These are phyloP conservation scores for Aspergillus sp. DNA, from an alignment of 2,329 filamentous ascomycete species.

Conservation along the genomic window DNA sequence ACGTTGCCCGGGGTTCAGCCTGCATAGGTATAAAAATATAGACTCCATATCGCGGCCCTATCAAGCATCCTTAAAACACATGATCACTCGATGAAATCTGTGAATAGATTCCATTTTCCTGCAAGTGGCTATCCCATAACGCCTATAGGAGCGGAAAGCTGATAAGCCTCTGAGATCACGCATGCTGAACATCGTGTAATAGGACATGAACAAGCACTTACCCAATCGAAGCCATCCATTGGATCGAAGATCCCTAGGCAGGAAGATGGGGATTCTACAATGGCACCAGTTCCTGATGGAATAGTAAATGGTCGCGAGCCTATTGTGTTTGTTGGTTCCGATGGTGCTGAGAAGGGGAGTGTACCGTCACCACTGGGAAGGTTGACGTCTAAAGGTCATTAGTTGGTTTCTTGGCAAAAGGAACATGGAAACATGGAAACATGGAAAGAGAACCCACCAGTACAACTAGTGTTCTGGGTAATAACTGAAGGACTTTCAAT, in stretches of 20 bases:
- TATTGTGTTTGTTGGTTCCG: neutral
- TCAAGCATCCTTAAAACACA: neutral
- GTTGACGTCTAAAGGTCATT: neutral
- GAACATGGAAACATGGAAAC: neutral
- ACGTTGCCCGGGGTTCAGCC: neutral
- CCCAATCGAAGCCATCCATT: neutral
- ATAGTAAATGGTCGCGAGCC: neutral
- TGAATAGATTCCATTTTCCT: neutral
- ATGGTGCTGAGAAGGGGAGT: neutral
- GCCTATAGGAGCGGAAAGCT: neutral
- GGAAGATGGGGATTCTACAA: neutral
- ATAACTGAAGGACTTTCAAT: neutral
- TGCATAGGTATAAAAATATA: no score
- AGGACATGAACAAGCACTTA: neutral
- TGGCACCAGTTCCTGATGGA: neutral
- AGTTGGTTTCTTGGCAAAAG: no score
- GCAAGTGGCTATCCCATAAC: neutral
- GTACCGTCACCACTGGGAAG: neutral
- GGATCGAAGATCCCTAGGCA: neutral
- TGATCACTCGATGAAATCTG: neutral
- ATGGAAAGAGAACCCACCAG: neutral
- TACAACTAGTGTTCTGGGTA: neutral
- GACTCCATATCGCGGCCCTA: no score
- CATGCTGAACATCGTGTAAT: neutral
- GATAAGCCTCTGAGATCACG: neutral